phyloP scores from a whole-genome alignment of 2,329 filamentous ascomycete species.

The Botrytis hyacinthi region DNA sequence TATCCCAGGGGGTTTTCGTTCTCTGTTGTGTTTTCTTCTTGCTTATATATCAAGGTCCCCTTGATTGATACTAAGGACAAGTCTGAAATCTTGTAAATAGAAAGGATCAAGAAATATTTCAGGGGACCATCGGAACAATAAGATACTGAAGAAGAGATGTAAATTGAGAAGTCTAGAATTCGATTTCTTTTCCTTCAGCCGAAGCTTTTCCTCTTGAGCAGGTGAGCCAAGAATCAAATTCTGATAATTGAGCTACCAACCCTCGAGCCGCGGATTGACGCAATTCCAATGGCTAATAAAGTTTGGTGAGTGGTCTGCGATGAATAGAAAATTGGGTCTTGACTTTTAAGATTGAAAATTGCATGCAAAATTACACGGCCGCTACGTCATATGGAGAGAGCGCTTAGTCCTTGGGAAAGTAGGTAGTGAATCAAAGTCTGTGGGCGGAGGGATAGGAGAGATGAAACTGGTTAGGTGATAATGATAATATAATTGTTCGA shows the following conservation, averaged over 20 bases:
- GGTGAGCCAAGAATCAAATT: slow-evolving; percentile 2
- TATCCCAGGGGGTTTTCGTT: neutral
- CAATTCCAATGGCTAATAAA: neutral
- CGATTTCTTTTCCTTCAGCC: neutral
- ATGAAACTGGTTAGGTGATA: too few species aligned
- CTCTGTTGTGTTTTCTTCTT: neutral
- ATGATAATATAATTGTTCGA: neutral
- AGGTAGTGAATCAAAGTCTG: neutral
- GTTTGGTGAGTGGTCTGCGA: neutral
- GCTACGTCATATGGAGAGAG: slow-evolving; percentile 2
- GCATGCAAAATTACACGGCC: neutral
- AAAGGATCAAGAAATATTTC: neutral
- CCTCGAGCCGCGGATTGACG: slow-evolving; percentile 5
- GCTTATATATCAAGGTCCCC: neutral
- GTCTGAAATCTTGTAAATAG: neutral
- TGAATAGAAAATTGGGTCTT: neutral
- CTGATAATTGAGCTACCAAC: neutral
- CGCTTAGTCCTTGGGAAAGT: neutral
- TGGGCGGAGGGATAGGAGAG: neutral
- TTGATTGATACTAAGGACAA: neutral
- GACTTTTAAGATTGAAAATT: neutral
- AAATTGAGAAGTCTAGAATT: neutral
- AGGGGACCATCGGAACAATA: neutral
- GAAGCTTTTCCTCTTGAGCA: neutral
- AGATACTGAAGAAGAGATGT: neutral